These are phyloP conservation scores for Penicillium italicum DNA, from an alignment of 2,329 filamentous ascomycete genomes.

Conservation along the genomic window DNA sequence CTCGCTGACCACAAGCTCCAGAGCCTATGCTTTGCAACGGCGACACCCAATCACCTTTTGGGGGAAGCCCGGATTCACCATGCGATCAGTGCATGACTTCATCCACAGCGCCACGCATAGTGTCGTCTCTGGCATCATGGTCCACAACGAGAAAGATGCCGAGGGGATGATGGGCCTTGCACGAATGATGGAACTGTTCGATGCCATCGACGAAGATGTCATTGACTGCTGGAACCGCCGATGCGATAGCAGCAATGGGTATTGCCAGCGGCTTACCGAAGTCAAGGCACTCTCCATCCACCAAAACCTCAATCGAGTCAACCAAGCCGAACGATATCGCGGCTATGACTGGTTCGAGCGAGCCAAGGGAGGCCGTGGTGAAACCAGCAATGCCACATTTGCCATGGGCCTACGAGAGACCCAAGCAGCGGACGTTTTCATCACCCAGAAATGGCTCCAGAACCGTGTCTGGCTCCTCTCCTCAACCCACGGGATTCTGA, in stretches of 20 bases:
- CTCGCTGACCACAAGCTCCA: slow-evolving; percentile 13
- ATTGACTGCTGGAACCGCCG: slow-evolving; percentile 45
- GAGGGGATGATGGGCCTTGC: slow-evolving; percentile 44
- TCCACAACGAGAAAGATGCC: slow-evolving; percentile 44
- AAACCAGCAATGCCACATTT: slow-evolving; percentile 20
- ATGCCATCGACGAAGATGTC: slow-evolving; percentile 44
- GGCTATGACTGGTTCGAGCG: slow-evolving; percentile 40
- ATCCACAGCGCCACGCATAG: slow-evolving; percentile 36
- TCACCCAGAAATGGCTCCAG: slow-evolving; percentile 45
- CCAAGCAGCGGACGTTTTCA: slow-evolving; percentile 42
- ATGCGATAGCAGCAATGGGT: slow-evolving; percentile 58
- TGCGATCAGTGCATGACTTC: slow-evolving; percentile 42
- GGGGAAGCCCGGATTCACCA: slow-evolving; percentile 39
- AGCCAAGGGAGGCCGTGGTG: slow-evolving; percentile 25
- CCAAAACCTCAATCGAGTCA: slow-evolving; percentile 34
- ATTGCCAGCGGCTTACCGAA: slow-evolving; percentile 65
- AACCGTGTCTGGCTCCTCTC: slow-evolving; percentile 45
- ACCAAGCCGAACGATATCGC: slow-evolving; percentile 34
- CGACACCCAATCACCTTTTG: slow-evolving; percentile 44
- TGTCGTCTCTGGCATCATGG: slow-evolving; percentile 40
- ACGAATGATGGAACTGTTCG: slow-evolving; percentile 45
- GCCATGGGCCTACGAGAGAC: slow-evolving; percentile 35
- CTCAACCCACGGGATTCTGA: slow-evolving; percentile 39
- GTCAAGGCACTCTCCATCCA: slow-evolving; percentile 51
- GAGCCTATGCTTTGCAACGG: slow-evolving; percentile 44